Conservation (phyloP, 1,284 basidiomycete genomes). For the Caloboletus firmus region DNA sequence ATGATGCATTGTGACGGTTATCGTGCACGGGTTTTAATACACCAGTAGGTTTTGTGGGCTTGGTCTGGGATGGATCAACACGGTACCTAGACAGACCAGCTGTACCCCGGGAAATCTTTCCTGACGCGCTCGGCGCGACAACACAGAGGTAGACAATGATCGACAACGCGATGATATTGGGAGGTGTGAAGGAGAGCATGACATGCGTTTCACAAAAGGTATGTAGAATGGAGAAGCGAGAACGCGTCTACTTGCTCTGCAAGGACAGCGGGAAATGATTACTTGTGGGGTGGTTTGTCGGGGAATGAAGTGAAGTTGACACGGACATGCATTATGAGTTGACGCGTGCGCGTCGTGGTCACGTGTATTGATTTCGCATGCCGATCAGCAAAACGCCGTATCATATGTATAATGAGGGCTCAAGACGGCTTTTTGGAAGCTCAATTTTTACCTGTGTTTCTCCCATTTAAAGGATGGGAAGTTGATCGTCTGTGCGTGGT, state of each 20-base stretch:
- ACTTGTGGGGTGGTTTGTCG: background rate
- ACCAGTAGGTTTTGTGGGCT: background rate
- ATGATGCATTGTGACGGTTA: constrained; percentile 2
- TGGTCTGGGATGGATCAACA: background rate
- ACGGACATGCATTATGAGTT: background rate
- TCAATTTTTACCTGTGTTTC: too few species aligned
- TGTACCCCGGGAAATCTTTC: background rate
- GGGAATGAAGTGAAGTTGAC: background rate
- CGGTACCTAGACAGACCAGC: constrained; percentile 1
- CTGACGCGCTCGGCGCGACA: constrained; percentile 2
- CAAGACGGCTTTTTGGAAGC: too few species aligned
- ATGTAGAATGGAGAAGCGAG: background rate
- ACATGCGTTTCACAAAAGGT: background rate
- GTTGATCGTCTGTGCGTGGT: too few species aligned
- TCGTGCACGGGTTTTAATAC: background rate
- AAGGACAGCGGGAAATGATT: constrained; percentile 7
- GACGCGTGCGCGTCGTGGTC: constrained; percentile 1
- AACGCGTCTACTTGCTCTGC: constrained; percentile 13
- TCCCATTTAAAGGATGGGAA: too few species aligned
- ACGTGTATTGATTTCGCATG: constrained; percentile 16
- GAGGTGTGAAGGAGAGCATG: constrained; percentile 13
- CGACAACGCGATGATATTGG: constrained; percentile 13
- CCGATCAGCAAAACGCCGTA: too few species aligned
- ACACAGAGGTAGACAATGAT: constrained; percentile 16
- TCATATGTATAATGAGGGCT: too few species aligned